Evolutionary conservation across 495 filamentous ascomycete species (phyloP).

Genomic region (Pyrenopolyporus hunteri): DNA sequence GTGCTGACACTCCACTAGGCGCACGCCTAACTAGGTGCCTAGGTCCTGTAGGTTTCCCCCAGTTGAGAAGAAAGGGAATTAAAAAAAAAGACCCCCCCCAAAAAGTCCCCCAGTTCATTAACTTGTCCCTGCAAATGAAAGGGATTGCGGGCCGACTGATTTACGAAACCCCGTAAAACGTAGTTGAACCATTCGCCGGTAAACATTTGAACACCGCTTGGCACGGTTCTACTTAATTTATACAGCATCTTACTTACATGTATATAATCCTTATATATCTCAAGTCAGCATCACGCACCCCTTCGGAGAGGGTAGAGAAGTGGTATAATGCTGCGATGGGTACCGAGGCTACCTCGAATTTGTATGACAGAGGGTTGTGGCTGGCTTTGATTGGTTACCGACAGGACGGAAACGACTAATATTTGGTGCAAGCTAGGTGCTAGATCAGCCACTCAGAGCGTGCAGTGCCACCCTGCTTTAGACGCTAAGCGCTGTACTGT

Average conservation of each 20-base stretch:
- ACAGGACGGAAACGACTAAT: conserved; percentile 25
- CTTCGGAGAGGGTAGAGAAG: conserved; percentile 2
- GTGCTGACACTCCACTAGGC: conserved; percentile 21
- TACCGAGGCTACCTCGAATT: conserved; percentile 32
- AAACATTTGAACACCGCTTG: conserved; percentile 21
- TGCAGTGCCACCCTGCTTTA: conserved; percentile 35
- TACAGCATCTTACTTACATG: conserved; percentile 2
- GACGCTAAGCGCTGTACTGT: conserved; percentile 35
- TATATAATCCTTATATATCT: conserved; percentile 4
- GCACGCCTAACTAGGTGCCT: background rate
- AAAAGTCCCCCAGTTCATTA: no score
- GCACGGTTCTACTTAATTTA: conserved; percentile 1
- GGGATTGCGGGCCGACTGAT: conserved; percentile 13
- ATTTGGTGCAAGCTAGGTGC: conserved; percentile 10
- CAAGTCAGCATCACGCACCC: conserved; percentile 27
- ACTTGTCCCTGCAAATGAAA: background rate
- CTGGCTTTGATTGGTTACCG: conserved; percentile 34
- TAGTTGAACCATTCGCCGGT: conserved; percentile 1
- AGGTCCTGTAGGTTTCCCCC: no score
- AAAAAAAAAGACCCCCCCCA: no score
- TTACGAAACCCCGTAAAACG: background rate
- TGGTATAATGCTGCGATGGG: conserved; percentile 24
- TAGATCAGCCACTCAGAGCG: conserved; percentile 28
- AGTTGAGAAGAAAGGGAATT: no score
- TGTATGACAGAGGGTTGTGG: conserved; percentile 26